A percentile compares a stretch with the other conserved stretches of the same genome.
These are phyloP conservation scores for Aspergillus carlsbadensis DNA, from an alignment of 495 filamentous ascomycete species.

Conservation along the genomic window DNA sequence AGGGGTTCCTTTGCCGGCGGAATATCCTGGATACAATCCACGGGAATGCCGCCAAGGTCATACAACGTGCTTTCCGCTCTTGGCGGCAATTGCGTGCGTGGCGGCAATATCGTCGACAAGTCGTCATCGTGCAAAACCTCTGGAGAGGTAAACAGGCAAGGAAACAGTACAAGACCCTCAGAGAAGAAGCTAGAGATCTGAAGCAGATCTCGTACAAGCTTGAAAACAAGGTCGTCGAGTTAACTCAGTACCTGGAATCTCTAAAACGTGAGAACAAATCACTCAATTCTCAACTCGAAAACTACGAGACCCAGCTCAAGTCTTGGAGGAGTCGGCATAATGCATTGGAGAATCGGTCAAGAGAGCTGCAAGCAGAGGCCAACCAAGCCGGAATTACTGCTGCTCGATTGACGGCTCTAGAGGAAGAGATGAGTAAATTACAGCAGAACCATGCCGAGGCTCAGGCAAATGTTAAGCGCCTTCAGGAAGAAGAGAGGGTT, in stretches of 20 bases:
- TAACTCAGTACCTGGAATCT: constrained; percentile 89
- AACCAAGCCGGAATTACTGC: constrained; percentile 96
- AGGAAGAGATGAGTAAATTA: constrained; percentile 91
- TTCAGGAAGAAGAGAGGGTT: constrained; percentile 87
- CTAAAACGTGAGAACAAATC: constrained; percentile 92
- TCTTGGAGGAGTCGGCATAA: constrained; percentile 92
- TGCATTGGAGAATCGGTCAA: constrained; percentile 82
- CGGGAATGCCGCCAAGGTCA: constrained; percentile 86
- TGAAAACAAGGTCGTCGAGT: constrained; percentile 98
- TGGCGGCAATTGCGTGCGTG: constrained; percentile 75
- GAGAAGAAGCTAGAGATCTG: constrained; percentile 94
- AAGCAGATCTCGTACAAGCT: constrained; percentile 99
- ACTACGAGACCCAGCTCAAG: constrained; percentile 92
- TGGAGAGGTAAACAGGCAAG: constrained; percentile 88
- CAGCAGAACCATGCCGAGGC: constrained; percentile 85
- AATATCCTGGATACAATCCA: constrained; percentile 90
- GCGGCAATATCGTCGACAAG: constrained; percentile 84
- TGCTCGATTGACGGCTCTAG: constrained; percentile 82
- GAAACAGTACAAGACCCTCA: constrained; percentile 78
- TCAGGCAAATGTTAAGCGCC: constrained; percentile 79
- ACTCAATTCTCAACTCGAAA: constrained; percentile 84
- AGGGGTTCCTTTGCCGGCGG: constrained; percentile 84
- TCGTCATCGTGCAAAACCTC: constrained; percentile 87
- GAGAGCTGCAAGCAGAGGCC: constrained; percentile 92
- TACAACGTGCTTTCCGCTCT: constrained; percentile 87